A percentile compares a stretch with the other conserved stretches of the same genome.
Conservation (phyloP, 2,329 filamentous ascomycete species). For the Apiospora koreana region DNA sequence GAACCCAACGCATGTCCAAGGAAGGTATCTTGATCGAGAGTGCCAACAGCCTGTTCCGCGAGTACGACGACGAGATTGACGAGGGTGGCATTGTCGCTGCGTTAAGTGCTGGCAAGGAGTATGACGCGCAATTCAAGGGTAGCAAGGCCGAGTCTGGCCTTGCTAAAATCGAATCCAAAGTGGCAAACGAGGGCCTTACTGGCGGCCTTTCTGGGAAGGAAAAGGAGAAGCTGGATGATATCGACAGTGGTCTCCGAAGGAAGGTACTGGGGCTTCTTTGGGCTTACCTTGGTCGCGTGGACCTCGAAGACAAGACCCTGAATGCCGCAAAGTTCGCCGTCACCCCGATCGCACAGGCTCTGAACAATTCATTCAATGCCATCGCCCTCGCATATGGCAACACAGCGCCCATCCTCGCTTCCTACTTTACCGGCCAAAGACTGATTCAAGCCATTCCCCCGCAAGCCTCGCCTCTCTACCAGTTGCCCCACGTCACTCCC, state of each 20-base stretch:
- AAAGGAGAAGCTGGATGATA: slow-evolving; percentile 71
- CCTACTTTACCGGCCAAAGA: slow-evolving; percentile 81
- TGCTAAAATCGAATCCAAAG: slow-evolving; percentile 79
- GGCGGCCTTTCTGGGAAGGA: slow-evolving; percentile 71
- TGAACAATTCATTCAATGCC: slow-evolving; percentile 84
- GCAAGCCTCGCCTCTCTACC: slow-evolving; percentile 81
- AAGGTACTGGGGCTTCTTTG: slow-evolving; percentile 90
- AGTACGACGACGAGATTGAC: slow-evolving; percentile 83
- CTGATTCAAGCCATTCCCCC: slow-evolving; percentile 89
- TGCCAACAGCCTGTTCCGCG: slow-evolving; percentile 90
- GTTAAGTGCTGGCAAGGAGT: slow-evolving; percentile 85
- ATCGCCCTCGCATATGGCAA: slow-evolving; percentile 88
- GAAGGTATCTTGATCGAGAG: slow-evolving; percentile 92
- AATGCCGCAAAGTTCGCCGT: slow-evolving; percentile 88
- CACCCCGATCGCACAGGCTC: slow-evolving; percentile 79
- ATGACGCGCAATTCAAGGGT: slow-evolving; percentile 72
- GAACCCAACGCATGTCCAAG: slow-evolving; percentile 88
- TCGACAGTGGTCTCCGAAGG: slow-evolving; percentile 78
- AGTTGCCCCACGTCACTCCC: slow-evolving; percentile 84
- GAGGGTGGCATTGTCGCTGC: slow-evolving; percentile 78
- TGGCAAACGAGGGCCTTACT: slow-evolving; percentile 63
- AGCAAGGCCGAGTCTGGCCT: slow-evolving; percentile 79
- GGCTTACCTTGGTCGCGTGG: slow-evolving; percentile 90
- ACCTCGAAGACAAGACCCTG: slow-evolving; percentile 75
- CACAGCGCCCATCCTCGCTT: slow-evolving; percentile 77